phyloP scores from a whole-genome alignment of 2,329 filamentous ascomycete genomes.

The Sporothrix luriei region DNA sequence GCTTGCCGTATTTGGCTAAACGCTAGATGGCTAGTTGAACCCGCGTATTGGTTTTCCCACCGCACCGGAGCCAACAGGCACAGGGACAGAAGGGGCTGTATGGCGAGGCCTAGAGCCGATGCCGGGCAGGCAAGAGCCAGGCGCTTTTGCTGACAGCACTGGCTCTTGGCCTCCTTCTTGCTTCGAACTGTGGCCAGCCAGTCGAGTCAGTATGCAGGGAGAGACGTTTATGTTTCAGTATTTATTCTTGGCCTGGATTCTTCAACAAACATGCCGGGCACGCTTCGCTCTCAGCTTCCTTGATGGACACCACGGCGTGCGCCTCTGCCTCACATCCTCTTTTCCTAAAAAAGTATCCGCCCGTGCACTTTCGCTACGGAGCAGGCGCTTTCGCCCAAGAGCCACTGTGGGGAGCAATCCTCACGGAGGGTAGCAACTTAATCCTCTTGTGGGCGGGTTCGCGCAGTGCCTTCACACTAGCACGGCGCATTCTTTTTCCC shows the following conservation, averaged over 20 bases:
- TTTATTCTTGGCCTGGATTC: neutral
- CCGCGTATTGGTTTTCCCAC: conserved; percentile 12
- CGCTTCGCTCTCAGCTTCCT: neutral
- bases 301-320: neutral
- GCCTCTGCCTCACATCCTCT: conserved; percentile 24
- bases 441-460: neutral
- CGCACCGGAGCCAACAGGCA: conserved; percentile 8
- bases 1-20: conserved; percentile 11
- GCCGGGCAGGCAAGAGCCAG: conserved; percentile 4
- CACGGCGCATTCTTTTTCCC: conserved; percentile 29
- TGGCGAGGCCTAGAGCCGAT: neutral
- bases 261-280: neutral
- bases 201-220: conserved; percentile 12
- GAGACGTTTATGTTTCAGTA: neutral
- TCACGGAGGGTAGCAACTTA: neutral
- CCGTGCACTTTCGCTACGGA: neutral
- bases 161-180: neutral
- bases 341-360: conserved; percentile 24
- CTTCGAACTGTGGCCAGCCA: conserved; percentile 5
- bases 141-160: neutral
- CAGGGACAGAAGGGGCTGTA: conserved; percentile 1
- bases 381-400: conserved; percentile 6
- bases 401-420: conserved; percentile 15
- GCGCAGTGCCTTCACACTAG: neutral
- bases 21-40: neutral